Base-by-base conservation (phyloP, 2,329 filamentous ascomycete species). In the Cladosporium sp. region DNA sequence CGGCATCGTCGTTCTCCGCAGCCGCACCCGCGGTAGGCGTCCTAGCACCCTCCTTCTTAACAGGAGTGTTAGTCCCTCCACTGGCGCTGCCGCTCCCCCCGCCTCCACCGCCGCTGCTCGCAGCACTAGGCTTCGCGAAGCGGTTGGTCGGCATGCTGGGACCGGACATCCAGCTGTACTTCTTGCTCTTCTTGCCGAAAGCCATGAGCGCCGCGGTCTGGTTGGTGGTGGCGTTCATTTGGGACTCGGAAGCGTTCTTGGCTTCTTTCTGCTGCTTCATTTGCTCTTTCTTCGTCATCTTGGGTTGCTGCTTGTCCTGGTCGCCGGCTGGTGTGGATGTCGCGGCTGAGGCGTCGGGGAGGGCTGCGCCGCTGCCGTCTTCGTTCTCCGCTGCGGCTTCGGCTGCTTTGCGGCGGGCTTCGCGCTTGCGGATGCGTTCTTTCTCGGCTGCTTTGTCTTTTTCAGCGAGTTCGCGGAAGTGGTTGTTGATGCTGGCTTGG, bases 221-320 rank as follows among this genome's bases (percentile, higher is more conserved):
- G 65, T 96, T 96, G 20, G 92, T 89, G 56, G 85, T 87, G 18
- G 84, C 83, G 57, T 92, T 89, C 57, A 54, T 44, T 24, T 59
- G 52, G 11, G 54, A 54, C 39, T 60, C 61, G 7, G 49, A 53
- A 15, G 45, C 44, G 12, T 56, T 61, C 42, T 87, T 88, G 3
- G 77, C 75, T 53, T 88, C 84, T 32, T 89, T 85, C n/a, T 83
- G 80, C 58, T 86, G 79, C 56, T 84, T 86, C 68, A 85, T 89
- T 64, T 86, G 78, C 67, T 96, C 90, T 72, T 96, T 96, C 76
- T 96, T 96, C 4, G 86, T 87, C 45, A 88, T 78, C 67, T 90
- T 92, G 57, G 20, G 79, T 61, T 57, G 82, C n/a, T 54, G 53
- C n/a, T 56, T 44, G 17, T 43, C 77, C 17, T 54, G 54, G n/a